These are phyloP conservation scores for Alliaria petiolata DNA, from an alignment of 345 rosid genomes.

Conservation along the genomic window DNA sequence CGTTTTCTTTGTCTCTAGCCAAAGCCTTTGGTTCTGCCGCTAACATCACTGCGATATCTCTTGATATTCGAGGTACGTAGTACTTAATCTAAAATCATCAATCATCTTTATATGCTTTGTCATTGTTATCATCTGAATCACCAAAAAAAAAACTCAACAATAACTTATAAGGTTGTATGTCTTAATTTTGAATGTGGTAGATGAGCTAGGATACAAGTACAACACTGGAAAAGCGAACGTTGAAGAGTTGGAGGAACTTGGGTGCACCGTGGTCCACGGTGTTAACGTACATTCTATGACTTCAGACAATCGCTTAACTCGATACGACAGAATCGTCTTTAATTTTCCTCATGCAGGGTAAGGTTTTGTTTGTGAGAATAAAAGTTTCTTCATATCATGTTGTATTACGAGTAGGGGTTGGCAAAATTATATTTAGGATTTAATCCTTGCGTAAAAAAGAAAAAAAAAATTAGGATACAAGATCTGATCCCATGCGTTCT, in stretches of 20 bases:
- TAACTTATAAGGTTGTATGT: neutral
- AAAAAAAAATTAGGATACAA: too few species aligned
- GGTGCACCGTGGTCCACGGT: neutral
- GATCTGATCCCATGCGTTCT: too few species aligned
- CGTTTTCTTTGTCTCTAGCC: conserved; percentile 6
- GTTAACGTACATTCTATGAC: neutral
- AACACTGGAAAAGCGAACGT: neutral
- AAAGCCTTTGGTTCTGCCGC: neutral
- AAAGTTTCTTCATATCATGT: neutral
- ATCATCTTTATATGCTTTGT: neutral
- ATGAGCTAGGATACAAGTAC: neutral
- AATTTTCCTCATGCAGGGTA: neutral
- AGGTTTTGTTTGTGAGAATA: neutral
- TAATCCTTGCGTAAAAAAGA: too few species aligned
- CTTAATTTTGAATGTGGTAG: neutral
- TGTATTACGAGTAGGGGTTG: neutral
- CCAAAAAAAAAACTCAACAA: too few species aligned
- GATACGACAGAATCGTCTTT: conserved; percentile 2
- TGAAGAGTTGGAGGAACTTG: neutral
- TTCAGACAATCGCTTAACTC: neutral
- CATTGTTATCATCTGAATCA: too few species aligned
- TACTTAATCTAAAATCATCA: neutral
- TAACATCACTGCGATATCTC: neutral
- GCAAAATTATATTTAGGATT: too few species aligned
- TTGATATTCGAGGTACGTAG: conserved; percentile 8